These are phyloP conservation scores for Penicillium manginii DNA, from an alignment of 495 filamentous ascomycete genomes.

Conservation along the genomic window DNA sequence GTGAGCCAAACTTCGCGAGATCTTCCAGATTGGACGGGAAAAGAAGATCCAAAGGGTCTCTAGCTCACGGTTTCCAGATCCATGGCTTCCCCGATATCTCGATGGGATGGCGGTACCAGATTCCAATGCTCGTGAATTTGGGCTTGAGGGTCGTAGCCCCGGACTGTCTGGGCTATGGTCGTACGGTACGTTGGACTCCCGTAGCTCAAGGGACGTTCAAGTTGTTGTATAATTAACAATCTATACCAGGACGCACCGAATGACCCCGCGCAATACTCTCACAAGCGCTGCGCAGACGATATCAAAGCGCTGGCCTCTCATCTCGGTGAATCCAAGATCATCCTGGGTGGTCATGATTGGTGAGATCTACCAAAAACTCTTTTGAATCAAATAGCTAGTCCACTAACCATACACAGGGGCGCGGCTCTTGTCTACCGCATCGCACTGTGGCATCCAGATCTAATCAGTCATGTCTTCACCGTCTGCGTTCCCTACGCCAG, in stretches of 20 bases:
- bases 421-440: slow-evolving; percentile 63
- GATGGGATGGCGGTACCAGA: slow-evolving; percentile 80
- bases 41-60: background rate
- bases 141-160: slow-evolving; percentile 75
- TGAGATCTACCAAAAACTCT: slow-evolving; percentile 38
- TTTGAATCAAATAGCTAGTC: slow-evolving; percentile 12
- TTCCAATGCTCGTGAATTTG: slow-evolving; percentile 71
- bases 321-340: slow-evolving; percentile 60
- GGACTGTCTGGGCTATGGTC: slow-evolving; percentile 82
- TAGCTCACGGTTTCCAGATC: slow-evolving; percentile 40
- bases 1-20: slow-evolving; percentile 35
- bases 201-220: background rate
- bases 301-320: slow-evolving; percentile 65
- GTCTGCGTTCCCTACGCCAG: slow-evolving; percentile 75
- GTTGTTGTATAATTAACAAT: background rate
- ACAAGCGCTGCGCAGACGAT: slow-evolving; percentile 71
- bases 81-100: slow-evolving; percentile 72
- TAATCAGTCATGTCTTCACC: slow-evolving; percentile 73
- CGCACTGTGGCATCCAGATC: slow-evolving; percentile 69
- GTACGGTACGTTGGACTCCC: slow-evolving; percentile 56
- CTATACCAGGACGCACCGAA: slow-evolving; percentile 58
- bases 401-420: slow-evolving; percentile 42
- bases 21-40: background rate
- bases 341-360: slow-evolving; percentile 90
- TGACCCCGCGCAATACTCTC: slow-evolving; percentile 61